Evolutionary conservation across 176 grass and related monocot genomes (phyloP), one percentile per base, ranked within the genome.

Genomic region (Cenchrus purpureus): DNA sequence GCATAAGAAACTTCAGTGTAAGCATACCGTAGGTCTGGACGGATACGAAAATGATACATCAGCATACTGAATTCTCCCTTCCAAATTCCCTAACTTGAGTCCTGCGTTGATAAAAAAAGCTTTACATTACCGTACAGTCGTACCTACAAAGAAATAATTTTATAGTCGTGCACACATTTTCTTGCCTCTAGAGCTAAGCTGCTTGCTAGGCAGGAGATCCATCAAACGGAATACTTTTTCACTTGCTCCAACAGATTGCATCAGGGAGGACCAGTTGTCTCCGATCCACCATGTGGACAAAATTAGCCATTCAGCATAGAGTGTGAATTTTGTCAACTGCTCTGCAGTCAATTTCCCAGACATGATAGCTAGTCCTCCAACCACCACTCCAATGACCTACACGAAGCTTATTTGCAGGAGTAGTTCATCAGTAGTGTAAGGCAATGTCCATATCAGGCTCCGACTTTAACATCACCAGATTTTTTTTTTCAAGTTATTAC

Each of bases 211-310:
- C 17, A 96, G 83, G 50, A 96, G 93, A 94, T 99, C 93, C 93
- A 96, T 96, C 88, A 96, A 87, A 46, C 84, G 80, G 65, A 99
- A 99, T 63, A 99, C 91, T 76, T 99, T 99, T 96, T 96, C 97
- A 65, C 97, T 99, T 87, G 97, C 97, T 65, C 97, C 93, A 7
- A 99, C 84, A 13, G 97, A 96, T 54, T 96, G 97, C 97, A 96
- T 99, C 67, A 99, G 71, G 66, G 91, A 95, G n/a, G 97, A 96
- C 93, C 91, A 99, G 79, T 96, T 99, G 84, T 99, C 97, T 82
- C 93, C 97, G 79, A 99, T 93, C 91, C 90, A 99, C 97, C 97
- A 99, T 65, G 93, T 94, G 65, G 97, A 99, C 75, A 94, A 92
- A 83, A 99, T 99, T 80, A 99, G 62, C 97, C 97, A 96, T 73